Percentiles rank a stretch among this genome's conserved stretches.
phyloP scores from a whole-genome alignment of 2,329 filamentous ascomycete species.

The Aspergillus tanneri region DNA sequence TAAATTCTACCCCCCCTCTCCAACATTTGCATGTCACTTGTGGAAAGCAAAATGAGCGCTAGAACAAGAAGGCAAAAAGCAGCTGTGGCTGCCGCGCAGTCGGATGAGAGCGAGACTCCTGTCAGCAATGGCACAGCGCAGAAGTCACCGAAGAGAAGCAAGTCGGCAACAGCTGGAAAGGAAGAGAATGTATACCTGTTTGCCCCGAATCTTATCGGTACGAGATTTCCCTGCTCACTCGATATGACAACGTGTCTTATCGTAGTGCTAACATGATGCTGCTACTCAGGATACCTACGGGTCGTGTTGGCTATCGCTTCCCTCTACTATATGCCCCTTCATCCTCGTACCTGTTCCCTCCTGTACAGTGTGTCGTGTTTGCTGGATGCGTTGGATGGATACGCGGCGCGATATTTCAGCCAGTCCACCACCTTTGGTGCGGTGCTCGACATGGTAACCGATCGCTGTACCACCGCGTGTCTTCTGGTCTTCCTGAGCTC shows the following conservation, averaged over 20 bases:
- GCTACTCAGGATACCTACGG: slow-evolving; percentile 65
- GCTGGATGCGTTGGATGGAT: slow-evolving; percentile 90
- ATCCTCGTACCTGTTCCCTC: slow-evolving; percentile 89
- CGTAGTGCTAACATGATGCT: background rate
- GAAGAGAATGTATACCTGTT: slow-evolving; percentile 79
- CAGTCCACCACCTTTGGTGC: slow-evolving; percentile 95
- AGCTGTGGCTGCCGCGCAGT: slow-evolving; percentile 29
- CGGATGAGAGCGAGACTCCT: slow-evolving; percentile 33
- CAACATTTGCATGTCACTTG: background rate
- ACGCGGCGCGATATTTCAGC: slow-evolving; percentile 81
- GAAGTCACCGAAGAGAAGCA: slow-evolving; percentile 35
- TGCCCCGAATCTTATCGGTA: slow-evolving; percentile 79
- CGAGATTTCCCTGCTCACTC: slow-evolving; percentile 24
- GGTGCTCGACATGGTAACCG: slow-evolving; percentile 98
- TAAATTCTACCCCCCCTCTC: background rate
- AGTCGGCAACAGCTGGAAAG: slow-evolving; percentile 25
- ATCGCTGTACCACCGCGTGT: slow-evolving; percentile 94
- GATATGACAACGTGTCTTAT: background rate
- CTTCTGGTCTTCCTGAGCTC: slow-evolving; percentile 91
- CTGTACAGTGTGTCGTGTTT: slow-evolving; percentile 88
- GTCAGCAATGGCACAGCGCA: slow-evolving; percentile 31
- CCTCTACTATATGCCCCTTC: slow-evolving; percentile 98
- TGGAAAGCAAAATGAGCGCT: slow-evolving; percentile 33
- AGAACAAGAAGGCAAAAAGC: slow-evolving; percentile 43
- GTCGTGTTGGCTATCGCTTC: slow-evolving; percentile 83